Base-by-base conservation (phyloP, 2,329 filamentous ascomycete genomes). In the Aspergillus viridinutans region DNA sequence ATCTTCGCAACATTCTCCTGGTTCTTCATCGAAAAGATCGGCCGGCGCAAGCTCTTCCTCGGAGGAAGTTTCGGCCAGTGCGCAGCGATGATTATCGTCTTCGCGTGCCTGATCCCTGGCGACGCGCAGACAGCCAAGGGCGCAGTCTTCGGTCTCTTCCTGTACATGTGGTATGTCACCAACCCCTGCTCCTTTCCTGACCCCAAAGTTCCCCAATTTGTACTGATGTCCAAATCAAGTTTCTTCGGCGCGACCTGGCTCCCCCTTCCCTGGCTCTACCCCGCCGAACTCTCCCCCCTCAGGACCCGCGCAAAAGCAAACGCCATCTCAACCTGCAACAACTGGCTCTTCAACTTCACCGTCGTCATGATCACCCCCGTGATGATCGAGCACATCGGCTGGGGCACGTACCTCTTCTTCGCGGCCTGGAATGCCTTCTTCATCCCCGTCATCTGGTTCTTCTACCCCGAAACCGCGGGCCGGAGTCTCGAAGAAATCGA, bases 241-340 rank as follows among this genome's bases (percentile, higher is more conserved):
- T 85, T 84, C 55, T 89, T 88, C 61, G 86, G 85, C 35, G 85
- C 85, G 0, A 85, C 83, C 0, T 87, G 84, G 80, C 69, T 87
- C 6, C 84, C 85, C 14, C 78, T 87, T 20, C 85, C 85, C 0
- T 89, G 84, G 85, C 48, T 74, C 53, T 75, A 76, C 58, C 74
- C 80, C 0, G 78, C 81, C 50, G 82, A 82, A 60, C 72, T 82
- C 65, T 82, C 80, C 54, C 81, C 81, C 4, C 77, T 83, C 67
- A 80, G 80, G 69, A 83, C 80, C 5, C 76, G 81, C 50, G 78
- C 80, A 42, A 83, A 83, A 72, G 81, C 80, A 42, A 83, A 83
- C 65, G 80, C 81, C 1, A 71, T 83, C 10, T 81, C 79, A 0
- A 83, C 80, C 5, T 79, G 77, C 67, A 76, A 74, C 32, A 83